These are phyloP conservation scores for Cryptococcus sp. DNA, from an alignment of 1,284 basidiomycete genomes.

Conservation along the genomic window DNA sequence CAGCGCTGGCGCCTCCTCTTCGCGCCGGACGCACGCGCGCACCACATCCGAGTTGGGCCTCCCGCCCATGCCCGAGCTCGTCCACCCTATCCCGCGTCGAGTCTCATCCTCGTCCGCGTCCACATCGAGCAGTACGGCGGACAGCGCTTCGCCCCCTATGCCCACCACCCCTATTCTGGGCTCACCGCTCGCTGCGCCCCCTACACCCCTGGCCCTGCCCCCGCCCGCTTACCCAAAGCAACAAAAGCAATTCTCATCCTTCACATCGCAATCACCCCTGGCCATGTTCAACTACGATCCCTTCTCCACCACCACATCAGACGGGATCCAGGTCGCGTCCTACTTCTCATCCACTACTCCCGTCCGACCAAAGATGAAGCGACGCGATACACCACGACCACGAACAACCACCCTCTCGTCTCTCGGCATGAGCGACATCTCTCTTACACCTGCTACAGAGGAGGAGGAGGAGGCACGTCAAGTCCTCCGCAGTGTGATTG, in stretches of 20 bases:
- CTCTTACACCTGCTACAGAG: neutral
- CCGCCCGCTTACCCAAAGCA: conserved; percentile 3
- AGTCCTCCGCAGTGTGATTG: conserved; percentile 16
- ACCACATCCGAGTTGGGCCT: neutral
- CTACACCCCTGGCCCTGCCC: conserved; percentile 5
- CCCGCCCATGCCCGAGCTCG: neutral
- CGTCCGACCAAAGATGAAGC: conserved; percentile 18
- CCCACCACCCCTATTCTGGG: conserved; percentile 6
- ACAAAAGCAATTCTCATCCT: neutral
- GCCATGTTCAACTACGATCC: conserved; percentile 13
- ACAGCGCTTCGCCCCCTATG: conserved; percentile 9
- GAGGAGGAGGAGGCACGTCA: conserved; percentile 10
- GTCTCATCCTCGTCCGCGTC: conserved; percentile 7
- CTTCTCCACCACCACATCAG: conserved; percentile 10
- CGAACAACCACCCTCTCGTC: conserved; percentile 2
- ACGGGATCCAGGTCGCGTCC: conserved; percentile 11
- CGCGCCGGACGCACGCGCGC: neutral
- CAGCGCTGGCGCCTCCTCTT: neutral
- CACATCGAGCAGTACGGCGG: conserved; percentile 1
- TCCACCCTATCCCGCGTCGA: neutral
- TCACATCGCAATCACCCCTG: neutral
- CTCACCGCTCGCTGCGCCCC: conserved; percentile 1
- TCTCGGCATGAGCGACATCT: conserved; percentile 9
- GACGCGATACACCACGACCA: conserved; percentile 24
- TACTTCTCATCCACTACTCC: neutral